A percentile compares a stretch with the other conserved stretches of the same genome.
phyloP scores from a whole-genome alignment of 306 rosid genomes.

The Sechiopsis laciniata region DNA sequence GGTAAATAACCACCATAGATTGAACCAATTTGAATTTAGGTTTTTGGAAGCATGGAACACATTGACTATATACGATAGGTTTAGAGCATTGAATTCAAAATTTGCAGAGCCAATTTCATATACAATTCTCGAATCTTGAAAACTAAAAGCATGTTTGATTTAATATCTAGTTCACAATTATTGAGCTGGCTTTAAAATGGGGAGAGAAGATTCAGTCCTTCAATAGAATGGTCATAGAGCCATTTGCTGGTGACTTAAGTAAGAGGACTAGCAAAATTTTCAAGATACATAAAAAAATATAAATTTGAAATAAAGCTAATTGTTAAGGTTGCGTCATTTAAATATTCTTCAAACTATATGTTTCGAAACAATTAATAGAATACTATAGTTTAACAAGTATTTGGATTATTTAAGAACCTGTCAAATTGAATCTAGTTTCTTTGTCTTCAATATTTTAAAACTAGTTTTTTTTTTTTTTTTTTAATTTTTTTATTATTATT shows the following conservation, averaged over 20 bases:
- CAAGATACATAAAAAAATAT: not conserved
- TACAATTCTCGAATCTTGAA: not conserved
- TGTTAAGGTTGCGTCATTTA: not conserved
- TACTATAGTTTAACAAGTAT: not conserved
- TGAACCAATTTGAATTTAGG: not conserved
- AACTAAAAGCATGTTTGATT: conserved; percentile 9
- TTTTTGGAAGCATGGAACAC: not conserved
- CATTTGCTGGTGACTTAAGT: not conserved
- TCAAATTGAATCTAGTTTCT: not conserved
- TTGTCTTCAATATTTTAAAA: not conserved
- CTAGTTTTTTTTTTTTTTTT: too few relatives aligned
- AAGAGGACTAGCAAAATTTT: not conserved
- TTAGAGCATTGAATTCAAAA: not conserved
- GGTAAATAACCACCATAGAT: too few relatives aligned
- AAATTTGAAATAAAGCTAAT: not conserved
- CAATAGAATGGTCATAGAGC: not conserved
- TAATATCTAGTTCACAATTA: not conserved
- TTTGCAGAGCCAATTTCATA: not conserved
- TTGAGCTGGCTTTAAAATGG: not conserved
- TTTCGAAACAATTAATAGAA: not conserved
- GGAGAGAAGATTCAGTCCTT: not conserved
- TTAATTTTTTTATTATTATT: too few relatives aligned
- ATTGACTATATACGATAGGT: not conserved
- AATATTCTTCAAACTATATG: not conserved
- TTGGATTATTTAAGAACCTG: not conserved